A percentile compares a stretch with the other conserved stretches of the same genome.
Evolutionary conservation across 139 green algal species (phyloP).

Genomic region (Chlorella sp.): DNA sequence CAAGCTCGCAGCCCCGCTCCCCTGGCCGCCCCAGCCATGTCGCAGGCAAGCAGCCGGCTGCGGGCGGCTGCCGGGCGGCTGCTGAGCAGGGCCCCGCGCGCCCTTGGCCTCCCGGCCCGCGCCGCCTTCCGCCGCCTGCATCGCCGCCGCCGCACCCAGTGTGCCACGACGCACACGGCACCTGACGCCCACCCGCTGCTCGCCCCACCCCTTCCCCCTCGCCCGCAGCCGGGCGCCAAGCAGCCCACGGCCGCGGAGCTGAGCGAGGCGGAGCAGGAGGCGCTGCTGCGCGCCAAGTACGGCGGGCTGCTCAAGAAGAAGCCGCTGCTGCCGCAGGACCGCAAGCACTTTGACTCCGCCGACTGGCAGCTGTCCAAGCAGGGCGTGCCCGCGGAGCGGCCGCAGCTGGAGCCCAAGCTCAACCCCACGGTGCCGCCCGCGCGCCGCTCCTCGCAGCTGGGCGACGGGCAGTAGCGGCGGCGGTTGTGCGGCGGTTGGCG

Average conservation of each 20-base stretch:
- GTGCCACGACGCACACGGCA: too few relatives aligned
- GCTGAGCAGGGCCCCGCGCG: too few relatives aligned
- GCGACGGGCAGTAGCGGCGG: constrained; percentile 35
- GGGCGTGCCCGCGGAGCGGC: constrained; percentile 45
- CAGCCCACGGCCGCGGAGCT: background rate
- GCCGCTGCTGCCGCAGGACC: constrained; percentile 68
- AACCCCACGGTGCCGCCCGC: constrained; percentile 58
- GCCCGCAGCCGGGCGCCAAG: too few relatives aligned
- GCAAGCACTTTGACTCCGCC: constrained; percentile 83
- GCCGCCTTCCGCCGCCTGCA: too few relatives aligned
- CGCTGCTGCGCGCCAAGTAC: constrained; percentile 73
- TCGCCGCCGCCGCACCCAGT: too few relatives aligned
- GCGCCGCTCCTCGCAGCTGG: constrained; percentile 68
- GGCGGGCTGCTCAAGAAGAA: constrained; percentile 82
- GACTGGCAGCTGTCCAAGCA: constrained; percentile 85
- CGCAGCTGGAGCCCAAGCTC: constrained; percentile 69
- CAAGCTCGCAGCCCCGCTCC: too few relatives aligned
- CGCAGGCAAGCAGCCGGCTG: too few relatives aligned
- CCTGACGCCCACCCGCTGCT: too few relatives aligned
- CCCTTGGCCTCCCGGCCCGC: too few relatives aligned
- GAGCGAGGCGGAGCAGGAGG: constrained; percentile 72
- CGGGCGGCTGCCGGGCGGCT: too few relatives aligned
- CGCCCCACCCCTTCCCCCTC: background rate
- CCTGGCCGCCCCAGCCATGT: too few relatives aligned
- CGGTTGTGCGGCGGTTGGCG: background rate